Evolutionary conservation across 768 basidiomycete genomes (phyloP).

Genomic region (Naganishia vaughanmartiniae): DNA sequence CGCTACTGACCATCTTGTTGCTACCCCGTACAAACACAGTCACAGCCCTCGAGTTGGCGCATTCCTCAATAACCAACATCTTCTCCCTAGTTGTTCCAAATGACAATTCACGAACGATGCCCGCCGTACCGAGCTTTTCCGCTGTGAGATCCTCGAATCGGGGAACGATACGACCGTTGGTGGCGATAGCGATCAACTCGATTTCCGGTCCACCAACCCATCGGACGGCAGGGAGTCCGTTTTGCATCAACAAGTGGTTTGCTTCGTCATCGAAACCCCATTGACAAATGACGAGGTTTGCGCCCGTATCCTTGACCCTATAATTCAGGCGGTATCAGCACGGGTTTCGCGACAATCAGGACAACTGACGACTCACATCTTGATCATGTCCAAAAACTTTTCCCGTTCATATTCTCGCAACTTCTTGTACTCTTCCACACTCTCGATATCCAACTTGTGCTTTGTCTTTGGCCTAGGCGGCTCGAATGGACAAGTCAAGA

Average conservation of each 20-base stretch:
- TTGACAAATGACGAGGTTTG: conserved; percentile 97
- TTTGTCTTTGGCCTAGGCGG: conserved; percentile 99
- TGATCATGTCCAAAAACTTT: conserved; percentile 97
- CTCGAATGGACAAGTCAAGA: conserved; percentile 98
- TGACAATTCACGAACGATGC: conserved; percentile 85
- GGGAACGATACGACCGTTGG: conserved; percentile 95
- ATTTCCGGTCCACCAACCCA: conserved; percentile 99
- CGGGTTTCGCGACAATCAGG: not conserved
- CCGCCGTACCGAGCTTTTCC: conserved; percentile 88
- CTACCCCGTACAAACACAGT: conserved; percentile 96
- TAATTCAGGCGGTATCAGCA: not conserved
- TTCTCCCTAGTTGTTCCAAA: conserved; percentile 99
- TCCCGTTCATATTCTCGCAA: conserved; percentile 90
- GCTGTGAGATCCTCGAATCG: conserved; percentile 91
- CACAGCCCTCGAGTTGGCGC: conserved; percentile 91
- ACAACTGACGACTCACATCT: conserved; percentile 52
- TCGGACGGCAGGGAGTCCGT: conserved; percentile 90
- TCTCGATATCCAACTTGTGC: conserved; percentile 91
- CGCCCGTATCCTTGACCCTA: conserved; percentile 89
- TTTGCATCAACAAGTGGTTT: conserved; percentile 96
- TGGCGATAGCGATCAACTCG: conserved; percentile 98
- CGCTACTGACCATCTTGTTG: conserved; percentile 85
- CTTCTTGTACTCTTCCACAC: conserved; percentile 94
- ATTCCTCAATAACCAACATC: conserved; percentile 99
- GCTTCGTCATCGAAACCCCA: conserved; percentile 99